These are phyloP conservation scores for Tylopilus sp. DNA, from an alignment of 1,284 basidiomycete genomes.

Conservation along the genomic window DNA sequence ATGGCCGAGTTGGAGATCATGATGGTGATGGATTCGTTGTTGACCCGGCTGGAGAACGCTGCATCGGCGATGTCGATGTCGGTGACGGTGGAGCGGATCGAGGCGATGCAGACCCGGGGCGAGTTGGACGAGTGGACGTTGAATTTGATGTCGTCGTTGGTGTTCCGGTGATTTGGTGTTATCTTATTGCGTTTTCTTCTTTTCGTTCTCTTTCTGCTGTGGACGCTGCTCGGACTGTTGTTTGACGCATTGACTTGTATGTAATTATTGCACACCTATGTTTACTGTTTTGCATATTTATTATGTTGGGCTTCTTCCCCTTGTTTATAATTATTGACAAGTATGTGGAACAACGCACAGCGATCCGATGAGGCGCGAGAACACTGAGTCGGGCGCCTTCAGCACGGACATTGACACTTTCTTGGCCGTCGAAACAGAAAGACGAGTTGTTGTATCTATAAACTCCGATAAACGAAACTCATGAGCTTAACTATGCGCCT, in stretches of 20 bases:
- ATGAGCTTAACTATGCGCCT: no score
- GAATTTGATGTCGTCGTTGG: conserved; percentile 48
- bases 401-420: no score
- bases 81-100: conserved; percentile 36
- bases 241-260: not conserved
- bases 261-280: not conserved
- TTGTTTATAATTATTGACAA: not conserved
- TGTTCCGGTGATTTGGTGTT: conserved; percentile 22
- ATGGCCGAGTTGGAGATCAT: conserved; percentile 83
- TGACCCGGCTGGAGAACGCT: conserved; percentile 87
- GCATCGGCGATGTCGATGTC: conserved; percentile 65
- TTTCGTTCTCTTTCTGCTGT: not conserved
- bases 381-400: no score
- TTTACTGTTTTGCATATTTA: not conserved
- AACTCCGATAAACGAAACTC: no score
- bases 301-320: not conserved
- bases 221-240: not conserved
- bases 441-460: no score
- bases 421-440: no score
- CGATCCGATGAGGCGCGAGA: no score
- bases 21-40: conserved; percentile 79
- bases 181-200: conserved; percentile 8
- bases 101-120: conserved; percentile 42
- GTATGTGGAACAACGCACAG: no score
- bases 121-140: conserved; percentile 62